These are phyloP conservation scores for Cryptococcus maquisensis DNA, from an alignment of 1,284 basidiomycete genomes.

Conservation along the genomic window DNA sequence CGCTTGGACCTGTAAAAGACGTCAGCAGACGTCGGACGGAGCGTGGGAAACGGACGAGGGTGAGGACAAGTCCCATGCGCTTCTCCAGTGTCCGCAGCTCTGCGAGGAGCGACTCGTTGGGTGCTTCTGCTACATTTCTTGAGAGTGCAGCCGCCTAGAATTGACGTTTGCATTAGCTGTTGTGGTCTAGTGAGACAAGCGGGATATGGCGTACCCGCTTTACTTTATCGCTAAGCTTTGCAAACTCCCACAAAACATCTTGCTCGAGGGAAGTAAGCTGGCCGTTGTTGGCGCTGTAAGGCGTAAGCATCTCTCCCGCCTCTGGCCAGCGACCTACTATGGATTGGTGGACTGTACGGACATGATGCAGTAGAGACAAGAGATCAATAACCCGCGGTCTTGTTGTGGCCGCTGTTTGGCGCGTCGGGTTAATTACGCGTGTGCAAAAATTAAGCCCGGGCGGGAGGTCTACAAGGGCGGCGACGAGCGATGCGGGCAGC, in stretches of 20 bases:
- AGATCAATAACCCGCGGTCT: neutral
- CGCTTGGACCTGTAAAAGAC: conserved; percentile 71
- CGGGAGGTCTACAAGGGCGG: too few relatives aligned
- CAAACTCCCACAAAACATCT: conserved; percentile 74
- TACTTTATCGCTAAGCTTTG: conserved; percentile 65
- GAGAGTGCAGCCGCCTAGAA: conserved; percentile 47
- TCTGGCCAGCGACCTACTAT: conserved; percentile 13
- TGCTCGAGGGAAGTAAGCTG: conserved; percentile 61
- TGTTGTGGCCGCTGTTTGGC: neutral
- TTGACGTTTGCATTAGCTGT: neutral
- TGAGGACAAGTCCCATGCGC: conserved; percentile 91
- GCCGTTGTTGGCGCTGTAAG: conserved; percentile 51
- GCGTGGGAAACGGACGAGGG: conserved; percentile 58
- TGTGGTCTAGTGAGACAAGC: neutral
- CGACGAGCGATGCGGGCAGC: too few relatives aligned
- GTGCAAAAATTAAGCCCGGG: too few relatives aligned
- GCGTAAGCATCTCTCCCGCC: neutral
- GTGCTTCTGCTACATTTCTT: conserved; percentile 55
- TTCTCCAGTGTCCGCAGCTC: conserved; percentile 78
- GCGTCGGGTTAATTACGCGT: too few relatives aligned
- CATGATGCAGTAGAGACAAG: conserved; percentile 2
- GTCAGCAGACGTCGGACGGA: neutral
- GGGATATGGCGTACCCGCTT: conserved; percentile 56
- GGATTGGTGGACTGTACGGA: conserved; percentile 18
- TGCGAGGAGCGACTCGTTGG: conserved; percentile 69